phyloP scores from a whole-genome alignment of 1,139 yeast species.

The Geotrichum aggregatum region DNA sequence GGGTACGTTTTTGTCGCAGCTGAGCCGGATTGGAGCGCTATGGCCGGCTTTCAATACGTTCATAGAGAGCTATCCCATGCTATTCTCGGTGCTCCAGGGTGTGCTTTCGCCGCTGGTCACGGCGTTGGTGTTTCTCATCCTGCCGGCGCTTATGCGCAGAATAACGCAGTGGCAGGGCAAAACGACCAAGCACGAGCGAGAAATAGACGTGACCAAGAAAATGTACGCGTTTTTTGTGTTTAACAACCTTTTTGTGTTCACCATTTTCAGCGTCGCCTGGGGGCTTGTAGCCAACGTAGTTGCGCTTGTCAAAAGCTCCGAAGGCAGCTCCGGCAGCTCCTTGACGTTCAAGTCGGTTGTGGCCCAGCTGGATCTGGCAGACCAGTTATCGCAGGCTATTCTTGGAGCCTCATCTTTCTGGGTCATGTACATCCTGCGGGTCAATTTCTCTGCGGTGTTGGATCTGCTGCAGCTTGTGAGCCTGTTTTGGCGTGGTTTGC shows the following conservation, averaged over 20 bases:
- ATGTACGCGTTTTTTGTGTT: slow-evolving; percentile 41
- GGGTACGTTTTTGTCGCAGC: slow-evolving; percentile 41
- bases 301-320: slow-evolving; percentile 26
- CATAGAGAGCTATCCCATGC: slow-evolving; percentile 31
- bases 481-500: slow-evolving; percentile 33
- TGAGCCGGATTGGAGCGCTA: slow-evolving; percentile 39
- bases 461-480: slow-evolving; percentile 38
- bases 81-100: slow-evolving; percentile 42
- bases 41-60: slow-evolving; percentile 39
- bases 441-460: slow-evolving; percentile 36
- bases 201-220: slow-evolving; percentile 40
- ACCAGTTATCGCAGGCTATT: slow-evolving; percentile 39
- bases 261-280: slow-evolving; percentile 43
- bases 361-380: slow-evolving; percentile 32
- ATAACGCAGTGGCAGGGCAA: slow-evolving; percentile 42
- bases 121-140: slow-evolving; percentile 37
- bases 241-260: slow-evolving; percentile 40
- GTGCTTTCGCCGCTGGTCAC: slow-evolving; percentile 41
- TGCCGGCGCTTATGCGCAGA: slow-evolving; percentile 40
- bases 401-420: slow-evolving; percentile 43
- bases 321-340: too few species aligned
- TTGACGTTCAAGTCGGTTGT: slow-evolving; percentile 29
- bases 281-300: slow-evolving; percentile 37
- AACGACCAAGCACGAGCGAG: slow-evolving; percentile 40
- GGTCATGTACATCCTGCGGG: slow-evolving; percentile 42